Conservation (phyloP, 208 protist species). For the Trypanosoma lewisi region DNA sequence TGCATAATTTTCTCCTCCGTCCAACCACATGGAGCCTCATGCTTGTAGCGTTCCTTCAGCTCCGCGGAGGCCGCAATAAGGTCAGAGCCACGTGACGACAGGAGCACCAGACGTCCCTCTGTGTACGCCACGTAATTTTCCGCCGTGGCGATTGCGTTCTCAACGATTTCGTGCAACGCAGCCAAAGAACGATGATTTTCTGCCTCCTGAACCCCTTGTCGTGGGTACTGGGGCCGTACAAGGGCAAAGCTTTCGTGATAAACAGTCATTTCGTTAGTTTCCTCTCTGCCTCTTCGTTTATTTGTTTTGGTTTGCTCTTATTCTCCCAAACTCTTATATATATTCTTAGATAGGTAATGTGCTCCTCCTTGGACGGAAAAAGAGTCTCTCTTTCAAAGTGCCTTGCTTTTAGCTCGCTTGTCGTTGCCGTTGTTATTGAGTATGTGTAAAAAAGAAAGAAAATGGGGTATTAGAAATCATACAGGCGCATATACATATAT, state of each 20-base stretch:
- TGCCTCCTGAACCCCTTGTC: conserved; percentile 50
- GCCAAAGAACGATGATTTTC: conserved; percentile 60
- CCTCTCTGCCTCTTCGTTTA: background rate
- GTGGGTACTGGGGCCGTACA: conserved; percentile 54
- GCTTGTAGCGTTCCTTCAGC: conserved; percentile 51
- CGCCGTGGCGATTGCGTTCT: conserved; percentile 61
- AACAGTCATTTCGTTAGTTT: conserved; percentile 21
- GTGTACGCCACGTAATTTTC: conserved; percentile 75
- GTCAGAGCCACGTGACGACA: conserved; percentile 35
- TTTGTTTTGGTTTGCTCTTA: conserved; percentile 1
- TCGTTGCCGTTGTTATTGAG: too few relatives aligned
- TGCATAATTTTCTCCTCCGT: conserved; percentile 59
- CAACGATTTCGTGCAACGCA: conserved; percentile 47
- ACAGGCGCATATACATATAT: too few relatives aligned
- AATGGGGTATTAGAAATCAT: too few relatives aligned
- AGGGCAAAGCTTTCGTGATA: conserved; percentile 28
- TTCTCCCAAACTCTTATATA: background rate
- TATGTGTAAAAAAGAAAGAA: too few relatives aligned
- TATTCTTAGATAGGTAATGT: too few relatives aligned
- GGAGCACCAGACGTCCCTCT: conserved; percentile 57
- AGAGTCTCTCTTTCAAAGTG: too few relatives aligned
- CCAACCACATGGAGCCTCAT: conserved; percentile 73
- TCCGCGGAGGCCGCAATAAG: conserved; percentile 33
- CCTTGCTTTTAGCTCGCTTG: too few relatives aligned
- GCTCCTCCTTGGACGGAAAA: too few relatives aligned